Percentiles rank a stretch among this genome's conserved stretches.
phyloP scores from a whole-genome alignment of 176 grass and related monocot species.

The Eragrostis nindensis region DNA sequence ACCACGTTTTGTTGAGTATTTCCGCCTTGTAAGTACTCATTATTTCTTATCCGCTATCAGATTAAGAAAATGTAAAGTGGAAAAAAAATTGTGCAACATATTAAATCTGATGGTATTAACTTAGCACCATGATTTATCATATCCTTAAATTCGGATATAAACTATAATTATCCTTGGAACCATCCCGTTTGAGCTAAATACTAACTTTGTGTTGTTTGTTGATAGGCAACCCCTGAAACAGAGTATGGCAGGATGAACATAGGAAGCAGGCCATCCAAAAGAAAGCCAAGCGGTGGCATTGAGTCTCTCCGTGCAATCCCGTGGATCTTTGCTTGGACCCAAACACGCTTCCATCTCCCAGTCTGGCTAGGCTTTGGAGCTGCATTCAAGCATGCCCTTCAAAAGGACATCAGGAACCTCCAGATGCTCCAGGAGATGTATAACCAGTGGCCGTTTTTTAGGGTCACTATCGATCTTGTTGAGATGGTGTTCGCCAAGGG shows the following conservation, averaged over 20 bases:
- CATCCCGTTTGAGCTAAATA: not conserved
- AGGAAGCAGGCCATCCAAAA: constrained; percentile 78
- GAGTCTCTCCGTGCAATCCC: constrained; percentile 84
- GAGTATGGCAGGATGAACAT: constrained; percentile 92
- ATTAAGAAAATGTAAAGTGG: not conserved
- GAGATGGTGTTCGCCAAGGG: constrained; percentile 91
- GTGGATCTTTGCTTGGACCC: constrained; percentile 87
- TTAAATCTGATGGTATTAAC: not conserved
- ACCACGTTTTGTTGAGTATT: constrained; percentile 82
- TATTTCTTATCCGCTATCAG: not conserved
- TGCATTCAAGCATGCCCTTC: constrained; percentile 66
- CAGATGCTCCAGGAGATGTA: constrained; percentile 73
- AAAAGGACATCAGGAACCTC: constrained; percentile 68
- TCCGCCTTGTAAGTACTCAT: constrained; percentile 37
- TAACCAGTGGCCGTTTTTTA: constrained; percentile 80
- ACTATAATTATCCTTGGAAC: not conserved
- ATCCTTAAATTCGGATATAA: not conserved
- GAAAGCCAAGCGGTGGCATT: constrained; percentile 78
- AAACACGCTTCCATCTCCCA: constrained; percentile 71
- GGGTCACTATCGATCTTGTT: constrained; percentile 74
- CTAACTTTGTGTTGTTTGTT: constrained; percentile 26
- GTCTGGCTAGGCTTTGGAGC: constrained; percentile 77
- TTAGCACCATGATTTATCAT: constrained; percentile 5
- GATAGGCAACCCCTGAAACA: constrained; percentile 69
- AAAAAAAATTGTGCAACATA: not conserved